Evolutionary conservation across 768 basidiomycete genomes (phyloP), one percentile per base, ranked within the genome.

Genomic region (Termitomyces bulborhizus): DNA sequence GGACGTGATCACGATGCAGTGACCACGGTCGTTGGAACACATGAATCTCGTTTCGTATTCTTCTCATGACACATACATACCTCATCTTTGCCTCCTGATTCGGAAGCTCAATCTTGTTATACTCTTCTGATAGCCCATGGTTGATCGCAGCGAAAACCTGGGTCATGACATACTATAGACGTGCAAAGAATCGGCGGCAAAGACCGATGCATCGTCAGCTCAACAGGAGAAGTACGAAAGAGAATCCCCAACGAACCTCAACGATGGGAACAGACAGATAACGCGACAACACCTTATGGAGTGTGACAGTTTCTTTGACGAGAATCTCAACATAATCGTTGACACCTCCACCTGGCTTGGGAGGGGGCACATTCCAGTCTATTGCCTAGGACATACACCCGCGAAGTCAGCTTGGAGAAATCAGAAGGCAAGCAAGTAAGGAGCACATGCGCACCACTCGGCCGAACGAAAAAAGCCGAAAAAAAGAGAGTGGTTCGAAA

Each of bases 61-160:
- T 46, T 47, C 56, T 47, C 49, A 27, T 50, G 52, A 56, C 55
- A 72, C 81, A 57, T 62, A 72, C 81, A 57, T 62, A 92, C 93
- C 93, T 84, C 55, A 84, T 81, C 73, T 96, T 97, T 24, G 91
- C 93, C 57, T 87, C 90, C 56, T 83, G 82, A 63, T 80, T 83
- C 51, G 86, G 91, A 31, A 98, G 74, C 61, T 94, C 90, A 53
- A 97, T 84, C 65, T 79, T 83, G 51, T 76, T 76, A 69, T 87
- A 96, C 66, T 94, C 93, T 64, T 95, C 92, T 39, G 86, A 86
- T 21, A 99, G 76, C 36, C 90, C 84, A 71, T 92, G 86, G 69
- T 93, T 93, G 70, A 98, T 94, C 13, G 92, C 86, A 18, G 90
- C 90, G 57, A 98, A 87, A 13, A 98, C 97, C 66, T 98, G 92